Evolutionary conservation across 345 rosid genomes (phyloP), one percentile per base, ranked within the genome.

Genomic region (Kernera saxatilis): DNA sequence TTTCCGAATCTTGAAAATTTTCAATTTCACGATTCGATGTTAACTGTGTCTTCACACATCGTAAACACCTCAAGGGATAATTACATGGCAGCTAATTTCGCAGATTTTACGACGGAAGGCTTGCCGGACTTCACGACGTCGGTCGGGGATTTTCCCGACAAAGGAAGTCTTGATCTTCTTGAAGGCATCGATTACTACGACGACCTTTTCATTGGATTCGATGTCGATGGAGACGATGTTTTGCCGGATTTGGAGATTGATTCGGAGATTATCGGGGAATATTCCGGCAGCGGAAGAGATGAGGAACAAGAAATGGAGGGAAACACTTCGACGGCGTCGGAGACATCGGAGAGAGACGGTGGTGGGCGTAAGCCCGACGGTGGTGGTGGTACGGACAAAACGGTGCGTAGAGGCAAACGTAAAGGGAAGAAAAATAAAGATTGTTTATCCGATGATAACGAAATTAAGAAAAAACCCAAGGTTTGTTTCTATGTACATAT

Each of bases 151-250:
- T 84, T 74, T 77, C 83, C 4, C 35, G 69, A 62, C 8, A 68
- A 58, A 11, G 67, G 72, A 3, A 67, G 67, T 50, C 53, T 74
- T 1, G 62, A 76, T 63, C 32, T 76, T 56, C 41, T 76, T 5
- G 94, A 85, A 27, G 82, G 84, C 64, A 89, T 91, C 43, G 86
- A 89, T 75, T 89, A 91, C 54, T 91, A 91, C 53, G 96, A 87
- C 13, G 91, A 93, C 71, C 79, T 93, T 77, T 89, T 90, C 23
- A 40, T 74, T 53, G 88, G 89, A 2, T 81, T 93, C 18, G 60
- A 83, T 37, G 88, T 86, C 19, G 54, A 83, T 39, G 90, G 79
- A 22, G 88, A 77, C 5, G 93, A 85, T 52, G 69, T 66, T 57
- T 61, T 86, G 19, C 92, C 94, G 2, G 96, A 84, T 49, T 76